A percentile compares a stretch with the other conserved stretches of the same genome.
phyloP scores from a whole-genome alignment of 495 filamentous ascomycete species.

The Lichenothelia convexa region DNA sequence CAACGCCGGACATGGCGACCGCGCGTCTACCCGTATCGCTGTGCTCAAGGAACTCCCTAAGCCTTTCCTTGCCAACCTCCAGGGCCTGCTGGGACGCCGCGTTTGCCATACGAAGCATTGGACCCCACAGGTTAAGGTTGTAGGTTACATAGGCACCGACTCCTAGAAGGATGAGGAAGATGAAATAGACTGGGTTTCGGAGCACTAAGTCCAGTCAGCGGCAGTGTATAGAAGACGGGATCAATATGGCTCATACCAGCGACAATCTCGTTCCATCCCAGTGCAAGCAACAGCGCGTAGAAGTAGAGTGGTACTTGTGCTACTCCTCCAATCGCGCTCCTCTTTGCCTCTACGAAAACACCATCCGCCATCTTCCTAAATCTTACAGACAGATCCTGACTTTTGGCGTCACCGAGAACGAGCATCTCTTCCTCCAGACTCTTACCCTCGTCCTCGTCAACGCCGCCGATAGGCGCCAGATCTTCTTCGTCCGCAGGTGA shows the following conservation, averaged over 20 bases:
- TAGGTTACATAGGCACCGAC: constrained; percentile 74
- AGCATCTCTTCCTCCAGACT: constrained; percentile 90
- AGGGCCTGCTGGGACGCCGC: constrained; percentile 73
- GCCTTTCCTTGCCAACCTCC: constrained; percentile 71
- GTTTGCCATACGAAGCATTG: constrained; percentile 83
- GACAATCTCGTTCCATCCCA: constrained; percentile 95
- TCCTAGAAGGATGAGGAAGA: constrained; percentile 60
- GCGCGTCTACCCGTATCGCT: constrained; percentile 65
- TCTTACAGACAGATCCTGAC: constrained; percentile 72
- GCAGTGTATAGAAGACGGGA: neutral
- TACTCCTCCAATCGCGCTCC: constrained; percentile 86
- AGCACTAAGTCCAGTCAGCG: constrained; percentile 42
- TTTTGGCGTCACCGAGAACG: constrained; percentile 72
- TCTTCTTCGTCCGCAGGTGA: constrained; percentile 80
- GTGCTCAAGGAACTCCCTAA: constrained; percentile 70
- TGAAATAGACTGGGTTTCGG: constrained; percentile 81
- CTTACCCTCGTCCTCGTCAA: constrained; percentile 86
- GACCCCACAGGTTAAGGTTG: constrained; percentile 84
- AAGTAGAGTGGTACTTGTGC: constrained; percentile 91
- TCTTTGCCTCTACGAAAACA: constrained; percentile 92
- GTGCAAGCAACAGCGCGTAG: constrained; percentile 67
- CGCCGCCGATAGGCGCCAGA: constrained; percentile 63
- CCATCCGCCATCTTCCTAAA: constrained; percentile 97
- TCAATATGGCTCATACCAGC: constrained; percentile 37
- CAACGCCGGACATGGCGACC: constrained; percentile 43